Conservation (phyloP, 1,284 basidiomycete species). For the Fomitopsis schrenkii region DNA sequence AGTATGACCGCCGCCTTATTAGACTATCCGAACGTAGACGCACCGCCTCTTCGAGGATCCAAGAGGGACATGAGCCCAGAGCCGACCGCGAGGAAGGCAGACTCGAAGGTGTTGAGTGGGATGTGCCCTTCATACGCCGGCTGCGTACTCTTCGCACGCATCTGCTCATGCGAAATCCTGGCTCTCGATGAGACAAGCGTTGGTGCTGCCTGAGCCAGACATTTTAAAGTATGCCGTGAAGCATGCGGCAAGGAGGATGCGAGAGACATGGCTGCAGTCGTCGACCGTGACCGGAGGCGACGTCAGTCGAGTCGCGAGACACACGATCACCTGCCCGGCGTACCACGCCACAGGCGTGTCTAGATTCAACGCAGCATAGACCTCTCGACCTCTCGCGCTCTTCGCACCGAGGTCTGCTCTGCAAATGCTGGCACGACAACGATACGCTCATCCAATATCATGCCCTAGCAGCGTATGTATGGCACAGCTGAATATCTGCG, state of each 20-base stretch:
- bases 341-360: not conserved
- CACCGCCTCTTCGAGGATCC: constrained; percentile 84
- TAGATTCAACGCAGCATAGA: not conserved
- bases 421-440: no score
- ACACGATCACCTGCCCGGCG: not conserved
- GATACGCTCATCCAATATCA: no score
- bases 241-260: not conserved
- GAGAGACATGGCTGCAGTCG: not conserved
- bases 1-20: not conserved
- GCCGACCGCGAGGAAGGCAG: constrained; percentile 82
- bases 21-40: constrained; percentile 25
- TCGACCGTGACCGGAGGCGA: not conserved
- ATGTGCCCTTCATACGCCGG: constrained; percentile 74
- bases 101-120: constrained; percentile 78
- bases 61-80: constrained; percentile 82
- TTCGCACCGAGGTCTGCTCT: no score
- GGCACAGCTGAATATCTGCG: no score
- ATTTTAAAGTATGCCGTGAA: not conserved
- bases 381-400: no score
- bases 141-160: constrained; percentile 19
- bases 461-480: no score
- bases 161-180: not conserved
- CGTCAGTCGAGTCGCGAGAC: not conserved
- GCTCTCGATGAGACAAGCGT: not conserved
- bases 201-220: not conserved